phyloP scores from a whole-genome alignment of 176 grass and related monocot species.

The Themeda triandra region DNA sequence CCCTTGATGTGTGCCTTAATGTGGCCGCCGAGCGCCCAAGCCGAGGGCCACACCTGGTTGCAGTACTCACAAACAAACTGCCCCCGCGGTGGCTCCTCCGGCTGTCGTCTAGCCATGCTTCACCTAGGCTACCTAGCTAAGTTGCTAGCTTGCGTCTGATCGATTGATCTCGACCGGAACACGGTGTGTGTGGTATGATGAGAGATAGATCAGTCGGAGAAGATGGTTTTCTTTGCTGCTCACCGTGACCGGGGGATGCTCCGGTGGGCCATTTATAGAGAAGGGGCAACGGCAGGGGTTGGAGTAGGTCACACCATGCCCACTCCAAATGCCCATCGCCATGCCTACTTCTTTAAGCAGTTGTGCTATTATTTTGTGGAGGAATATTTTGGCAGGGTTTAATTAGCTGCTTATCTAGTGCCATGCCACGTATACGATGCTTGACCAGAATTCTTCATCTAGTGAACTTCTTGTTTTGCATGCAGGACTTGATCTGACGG shows the following conservation, averaged over 20 bases:
- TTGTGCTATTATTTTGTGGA: background rate
- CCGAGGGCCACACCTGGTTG: background rate
- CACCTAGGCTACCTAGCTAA: background rate
- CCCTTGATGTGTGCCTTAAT: background rate
- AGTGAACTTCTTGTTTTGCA: background rate
- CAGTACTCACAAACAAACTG: background rate
- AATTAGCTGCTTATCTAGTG: background rate
- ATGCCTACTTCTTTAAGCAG: background rate
- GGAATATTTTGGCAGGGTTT: background rate
- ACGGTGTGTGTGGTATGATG: too few species aligned
- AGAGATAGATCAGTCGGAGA: too few species aligned
- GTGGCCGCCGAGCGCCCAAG: background rate
- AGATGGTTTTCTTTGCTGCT: background rate
- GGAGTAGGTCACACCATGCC: background rate
- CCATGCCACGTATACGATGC: background rate
- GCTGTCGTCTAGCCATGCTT: background rate
- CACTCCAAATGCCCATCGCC: background rate
- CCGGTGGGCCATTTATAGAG: background rate
- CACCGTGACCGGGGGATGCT: background rate
- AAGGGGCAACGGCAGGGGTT: background rate
- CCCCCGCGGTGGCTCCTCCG: background rate
- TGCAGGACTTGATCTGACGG: background rate
- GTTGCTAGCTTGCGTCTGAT: too few species aligned
- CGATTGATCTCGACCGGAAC: too few species aligned
- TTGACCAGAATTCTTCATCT: background rate